Percentiles rank a stretch among this genome's conserved stretches.
Conservation (phyloP, 805 yeast genomes). For the Cyberlindnera galapagoensis region DNA sequence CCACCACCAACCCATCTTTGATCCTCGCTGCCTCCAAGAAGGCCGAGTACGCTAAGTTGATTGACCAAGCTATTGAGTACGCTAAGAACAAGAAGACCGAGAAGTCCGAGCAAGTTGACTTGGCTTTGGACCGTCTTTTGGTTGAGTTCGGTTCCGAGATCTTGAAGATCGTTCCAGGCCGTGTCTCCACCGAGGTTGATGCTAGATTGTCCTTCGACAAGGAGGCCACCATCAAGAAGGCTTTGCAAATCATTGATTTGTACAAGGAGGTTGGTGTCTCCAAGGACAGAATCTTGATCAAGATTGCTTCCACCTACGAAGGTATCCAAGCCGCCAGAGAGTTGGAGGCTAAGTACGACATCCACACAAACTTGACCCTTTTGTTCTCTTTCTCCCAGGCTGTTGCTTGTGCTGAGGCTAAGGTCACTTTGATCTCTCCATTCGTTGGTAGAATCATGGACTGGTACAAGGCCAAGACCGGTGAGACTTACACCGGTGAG, state of each 20-base stretch:
- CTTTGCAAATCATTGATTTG: constrained; percentile 79
- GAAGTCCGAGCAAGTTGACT: constrained; percentile 57
- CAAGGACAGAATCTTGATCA: constrained; percentile 89
- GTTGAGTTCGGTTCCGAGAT: constrained; percentile 96
- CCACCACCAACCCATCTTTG: constrained; percentile 97
- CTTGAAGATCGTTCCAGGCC: constrained; percentile 92
- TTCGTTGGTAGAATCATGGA: constrained; percentile 98
- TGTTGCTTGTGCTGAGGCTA: constrained; percentile 98
- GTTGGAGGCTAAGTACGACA: constrained; percentile 82
- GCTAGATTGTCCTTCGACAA: constrained; percentile 96
- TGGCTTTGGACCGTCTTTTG: constrained; percentile 86
- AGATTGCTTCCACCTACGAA: constrained; percentile 97
- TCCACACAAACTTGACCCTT: constrained; percentile 93
- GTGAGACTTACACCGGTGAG: constrained; percentile 73
- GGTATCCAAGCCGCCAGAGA: constrained; percentile 99
- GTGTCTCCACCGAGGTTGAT: constrained; percentile 98
- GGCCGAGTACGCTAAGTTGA: constrained; percentile 79
- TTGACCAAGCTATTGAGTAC: constrained; percentile 85
- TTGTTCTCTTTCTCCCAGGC: constrained; percentile 96
- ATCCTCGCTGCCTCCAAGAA: constrained; percentile 93
- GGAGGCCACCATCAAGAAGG: constrained; percentile 90
- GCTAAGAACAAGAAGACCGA: constrained; percentile 55
- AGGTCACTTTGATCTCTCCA: constrained; percentile 93
- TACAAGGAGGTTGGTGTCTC: constrained; percentile 80
- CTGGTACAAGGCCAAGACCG: constrained; percentile 94